These are phyloP conservation scores for Pelargonium cotyledonis DNA, from an alignment of 441 rosid genomes.

Conservation along the genomic window DNA sequence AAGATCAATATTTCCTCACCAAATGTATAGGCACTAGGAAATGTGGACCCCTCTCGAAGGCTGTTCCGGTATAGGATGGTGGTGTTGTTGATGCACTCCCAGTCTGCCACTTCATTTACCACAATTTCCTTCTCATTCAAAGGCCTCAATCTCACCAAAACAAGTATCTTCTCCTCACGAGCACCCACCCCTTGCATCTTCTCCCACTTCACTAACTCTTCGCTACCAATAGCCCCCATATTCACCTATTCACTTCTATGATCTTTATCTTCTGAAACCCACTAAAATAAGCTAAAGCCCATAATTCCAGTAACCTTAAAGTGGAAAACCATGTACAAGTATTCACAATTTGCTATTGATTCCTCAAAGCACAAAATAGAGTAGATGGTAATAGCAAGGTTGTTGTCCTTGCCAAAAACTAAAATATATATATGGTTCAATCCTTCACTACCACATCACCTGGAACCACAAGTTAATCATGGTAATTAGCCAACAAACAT, in stretches of 20 bases:
- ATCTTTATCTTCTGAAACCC: slow-evolving; percentile 2
- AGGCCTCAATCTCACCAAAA: slow-evolving; percentile 82
- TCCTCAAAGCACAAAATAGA: background rate
- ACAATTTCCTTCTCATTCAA: slow-evolving; percentile 64
- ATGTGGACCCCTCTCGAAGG: slow-evolving; percentile 78
- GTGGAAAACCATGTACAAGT: background rate
- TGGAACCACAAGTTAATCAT: background rate
- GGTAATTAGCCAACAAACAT: slow-evolving; percentile 7
- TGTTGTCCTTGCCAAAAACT: background rate
- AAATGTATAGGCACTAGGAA: slow-evolving; percentile 68
- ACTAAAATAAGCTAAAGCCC: background rate
- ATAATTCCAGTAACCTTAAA: slow-evolving; percentile 1
- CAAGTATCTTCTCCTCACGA: slow-evolving; percentile 61
- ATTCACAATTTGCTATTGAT: slow-evolving; percentile 1
- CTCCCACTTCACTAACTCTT: slow-evolving; percentile 33
- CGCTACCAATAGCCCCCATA: slow-evolving; percentile 41
- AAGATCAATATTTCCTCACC: slow-evolving; percentile 43
- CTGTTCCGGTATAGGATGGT: slow-evolving; percentile 62
- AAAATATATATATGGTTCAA: background rate
- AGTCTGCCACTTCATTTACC: slow-evolving; percentile 62
- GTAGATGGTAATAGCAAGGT: background rate
- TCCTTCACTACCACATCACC: slow-evolving; percentile 1
- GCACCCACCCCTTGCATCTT: slow-evolving; percentile 29
- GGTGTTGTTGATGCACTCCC: slow-evolving; percentile 73
- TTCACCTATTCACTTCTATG: slow-evolving; percentile 2